phyloP scores from a whole-genome alignment of 805 yeast species.

The Maudiozyma bulderi region DNA sequence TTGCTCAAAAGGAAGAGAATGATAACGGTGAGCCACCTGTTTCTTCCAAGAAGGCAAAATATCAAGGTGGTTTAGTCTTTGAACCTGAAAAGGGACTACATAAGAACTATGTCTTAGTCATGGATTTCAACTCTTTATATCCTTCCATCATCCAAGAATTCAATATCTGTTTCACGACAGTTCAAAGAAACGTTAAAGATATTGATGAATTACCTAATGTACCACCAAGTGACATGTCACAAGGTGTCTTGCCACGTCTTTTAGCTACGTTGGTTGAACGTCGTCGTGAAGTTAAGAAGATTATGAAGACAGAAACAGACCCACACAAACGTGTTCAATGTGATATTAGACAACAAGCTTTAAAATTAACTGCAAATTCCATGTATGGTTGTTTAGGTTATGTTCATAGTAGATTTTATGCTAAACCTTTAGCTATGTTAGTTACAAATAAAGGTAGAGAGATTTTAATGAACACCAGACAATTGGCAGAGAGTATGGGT shows the following conservation, averaged over 20 bases:
- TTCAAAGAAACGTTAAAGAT: slow-evolving; percentile 51
- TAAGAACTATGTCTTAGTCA: slow-evolving; percentile 77
- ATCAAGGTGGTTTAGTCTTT: slow-evolving; percentile 88
- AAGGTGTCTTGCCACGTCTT: slow-evolving; percentile 82
- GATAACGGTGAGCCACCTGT: slow-evolving; percentile 34
- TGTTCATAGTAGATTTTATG: slow-evolving; percentile 84
- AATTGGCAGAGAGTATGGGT: slow-evolving; percentile 76
- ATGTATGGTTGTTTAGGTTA: slow-evolving; percentile 98
- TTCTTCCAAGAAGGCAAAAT: slow-evolving; percentile 58
- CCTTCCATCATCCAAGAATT: slow-evolving; percentile 96
- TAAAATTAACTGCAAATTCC: slow-evolving; percentile 96
- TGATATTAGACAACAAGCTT: slow-evolving; percentile 92
- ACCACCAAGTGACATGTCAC: slow-evolving; percentile 48
- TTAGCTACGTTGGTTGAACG: slow-evolving; percentile 77
- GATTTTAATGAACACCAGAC: slow-evolving; percentile 84
- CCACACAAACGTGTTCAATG: slow-evolving; percentile 66
- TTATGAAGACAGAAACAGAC: slow-evolving; percentile 66
- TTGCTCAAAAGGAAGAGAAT: slow-evolving; percentile 20
- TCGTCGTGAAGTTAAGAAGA: slow-evolving; percentile 84
- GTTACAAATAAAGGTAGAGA: slow-evolving; percentile 95
- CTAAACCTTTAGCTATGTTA: slow-evolving; percentile 90
- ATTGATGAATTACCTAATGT: slow-evolving; percentile 57
- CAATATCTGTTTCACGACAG: slow-evolving; percentile 95
- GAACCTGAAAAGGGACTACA: slow-evolving; percentile 95
- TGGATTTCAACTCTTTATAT: slow-evolving; percentile 96